These are phyloP conservation scores for Pogostemon cablin DNA, from an alignment of 257 asterid species.

Conservation along the genomic window DNA sequence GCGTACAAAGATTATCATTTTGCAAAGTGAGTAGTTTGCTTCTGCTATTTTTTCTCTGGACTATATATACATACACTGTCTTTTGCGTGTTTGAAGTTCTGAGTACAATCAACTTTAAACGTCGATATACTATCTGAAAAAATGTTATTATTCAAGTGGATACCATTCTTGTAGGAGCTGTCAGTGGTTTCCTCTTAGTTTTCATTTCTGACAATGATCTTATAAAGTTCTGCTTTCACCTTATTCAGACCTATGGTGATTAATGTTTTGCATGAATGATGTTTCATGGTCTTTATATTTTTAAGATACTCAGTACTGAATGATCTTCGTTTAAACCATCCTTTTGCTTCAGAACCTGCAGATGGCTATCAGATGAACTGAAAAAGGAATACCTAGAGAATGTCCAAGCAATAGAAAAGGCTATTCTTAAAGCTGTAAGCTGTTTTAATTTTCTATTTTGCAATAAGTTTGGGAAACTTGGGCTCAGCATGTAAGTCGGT, in stretches of 20 bases:
- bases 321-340: slow-evolving; percentile 26
- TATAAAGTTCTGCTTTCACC: not conserved
- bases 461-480: slow-evolving; percentile 15
- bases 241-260: slow-evolving; percentile 1
- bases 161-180: slow-evolving; percentile 5
- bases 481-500: slow-evolving; percentile 15
- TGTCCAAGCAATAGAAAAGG: slow-evolving; percentile 61
- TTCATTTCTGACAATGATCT: slow-evolving; percentile 10
- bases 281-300: slow-evolving; percentile 27
- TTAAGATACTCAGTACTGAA: slow-evolving; percentile 4
- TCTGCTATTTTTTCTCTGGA: slow-evolving; percentile 5
- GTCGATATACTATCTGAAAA: not conserved
- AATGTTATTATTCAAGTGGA: slow-evolving; percentile 10
- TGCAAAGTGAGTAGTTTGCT: slow-evolving; percentile 54
- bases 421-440: slow-evolving; percentile 77
- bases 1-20: slow-evolving; percentile 73
- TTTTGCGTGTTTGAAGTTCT: slow-evolving; percentile 9
- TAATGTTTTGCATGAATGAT: not conserved
- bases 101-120: not conserved
- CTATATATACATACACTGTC: slow-evolving; percentile 22
- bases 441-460: slow-evolving; percentile 32
- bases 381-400: slow-evolving; percentile 61
- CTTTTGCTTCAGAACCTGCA: slow-evolving; percentile 62
- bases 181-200: slow-evolving; percentile 24
- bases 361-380: slow-evolving; percentile 68